These are phyloP conservation scores for Malus sylvestris DNA, from an alignment of 306 rosid genomes.

Conservation along the genomic window DNA sequence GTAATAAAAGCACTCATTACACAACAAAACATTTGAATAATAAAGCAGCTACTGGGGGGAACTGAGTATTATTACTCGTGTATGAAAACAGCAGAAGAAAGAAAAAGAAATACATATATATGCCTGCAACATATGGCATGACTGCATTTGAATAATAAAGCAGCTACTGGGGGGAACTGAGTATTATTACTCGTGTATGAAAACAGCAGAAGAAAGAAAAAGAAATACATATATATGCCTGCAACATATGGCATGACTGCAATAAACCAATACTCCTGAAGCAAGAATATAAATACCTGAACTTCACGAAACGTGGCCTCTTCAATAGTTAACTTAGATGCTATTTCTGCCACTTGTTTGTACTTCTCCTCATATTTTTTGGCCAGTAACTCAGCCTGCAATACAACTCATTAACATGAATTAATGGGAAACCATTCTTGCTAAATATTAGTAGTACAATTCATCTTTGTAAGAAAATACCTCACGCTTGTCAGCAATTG, in stretches of 20 bases:
- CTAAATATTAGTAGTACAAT: slow-evolving; percentile 4
- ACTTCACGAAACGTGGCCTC: slow-evolving; percentile 84
- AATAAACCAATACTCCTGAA: not conserved
- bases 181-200: not conserved
- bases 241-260: not conserved
- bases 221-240: not conserved
- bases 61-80: not conserved
- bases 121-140: not conserved
- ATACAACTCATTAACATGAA: slow-evolving; percentile 4
- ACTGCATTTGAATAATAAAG: not conserved
- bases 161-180: not conserved
- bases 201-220: not conserved
- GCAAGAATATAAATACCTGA: slow-evolving; percentile 51
- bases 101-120: not conserved
- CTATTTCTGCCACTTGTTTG: slow-evolving; percentile 87
- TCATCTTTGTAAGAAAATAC: slow-evolving; percentile 33
- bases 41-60: not conserved
- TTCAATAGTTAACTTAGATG: slow-evolving; percentile 82
- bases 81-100: not conserved
- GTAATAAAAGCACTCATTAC: not conserved
- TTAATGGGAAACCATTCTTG: slow-evolving; percentile 8
- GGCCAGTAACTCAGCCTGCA: slow-evolving; percentile 70
- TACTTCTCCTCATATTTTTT: slow-evolving; percentile 91
- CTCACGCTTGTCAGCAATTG: slow-evolving; percentile 90
- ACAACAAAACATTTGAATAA: not conserved